Percentiles rank a stretch among this genome's conserved stretches.
phyloP scores from a whole-genome alignment of 139 green algal genomes.

The Yamagishiella unicocca region DNA sequence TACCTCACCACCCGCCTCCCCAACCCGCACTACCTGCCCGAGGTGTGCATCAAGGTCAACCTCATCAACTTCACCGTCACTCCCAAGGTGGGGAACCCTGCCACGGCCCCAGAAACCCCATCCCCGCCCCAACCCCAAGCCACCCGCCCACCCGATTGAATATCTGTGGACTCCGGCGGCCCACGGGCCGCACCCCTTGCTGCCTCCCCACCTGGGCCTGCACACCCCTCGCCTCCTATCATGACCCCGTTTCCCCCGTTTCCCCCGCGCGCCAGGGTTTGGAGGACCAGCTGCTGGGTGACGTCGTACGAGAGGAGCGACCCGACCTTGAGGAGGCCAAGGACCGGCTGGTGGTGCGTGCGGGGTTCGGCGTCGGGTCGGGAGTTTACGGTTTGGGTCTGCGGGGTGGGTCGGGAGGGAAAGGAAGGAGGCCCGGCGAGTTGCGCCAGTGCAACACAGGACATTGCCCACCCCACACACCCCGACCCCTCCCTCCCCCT shows the following conservation, averaged over 20 bases:
- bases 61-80: constrained; percentile 91
- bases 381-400: no score
- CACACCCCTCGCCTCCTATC: neutral
- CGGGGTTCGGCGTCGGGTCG: neutral
- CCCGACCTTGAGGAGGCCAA: constrained; percentile 79
- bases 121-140: neutral
- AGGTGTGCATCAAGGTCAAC: constrained; percentile 80
- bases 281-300: constrained; percentile 90
- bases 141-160: no score
- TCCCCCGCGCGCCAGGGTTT: constrained; percentile 65
- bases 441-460: no score
- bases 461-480: no score
- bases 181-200: neutral
- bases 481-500: no score
- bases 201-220: neutral
- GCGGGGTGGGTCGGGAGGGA: no score
- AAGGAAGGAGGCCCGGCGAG: no score
- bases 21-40: constrained; percentile 90
- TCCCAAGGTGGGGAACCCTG: constrained; percentile 46
- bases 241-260: neutral
- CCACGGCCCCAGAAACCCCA: neutral
- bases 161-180: no score
- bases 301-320: constrained; percentile 85
- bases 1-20: constrained; percentile 78
- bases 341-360: constrained; percentile 79